These are phyloP conservation scores for Ophiostoma australiae DNA, from an alignment of 2,329 filamentous ascomycete species.

Conservation along the genomic window DNA sequence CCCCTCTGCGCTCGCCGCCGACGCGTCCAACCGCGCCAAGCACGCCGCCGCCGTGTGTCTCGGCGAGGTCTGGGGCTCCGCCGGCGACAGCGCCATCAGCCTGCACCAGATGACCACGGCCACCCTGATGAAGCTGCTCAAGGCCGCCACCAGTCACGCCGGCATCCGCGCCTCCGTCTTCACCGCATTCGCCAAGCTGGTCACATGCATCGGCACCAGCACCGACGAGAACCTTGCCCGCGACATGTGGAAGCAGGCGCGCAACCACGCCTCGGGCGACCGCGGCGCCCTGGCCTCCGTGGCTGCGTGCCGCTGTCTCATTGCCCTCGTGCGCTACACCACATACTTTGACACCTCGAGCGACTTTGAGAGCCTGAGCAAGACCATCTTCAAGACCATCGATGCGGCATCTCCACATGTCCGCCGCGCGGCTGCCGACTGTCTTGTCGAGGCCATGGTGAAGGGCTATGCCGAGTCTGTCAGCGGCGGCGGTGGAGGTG, in stretches of 20 bases:
- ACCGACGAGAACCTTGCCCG: slow-evolving; percentile 81
- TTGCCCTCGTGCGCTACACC: slow-evolving; percentile 65
- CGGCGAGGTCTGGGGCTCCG: slow-evolving; percentile 84
- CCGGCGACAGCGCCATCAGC: slow-evolving; percentile 86
- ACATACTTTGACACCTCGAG: slow-evolving; percentile 78
- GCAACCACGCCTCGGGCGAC: slow-evolving; percentile 70
- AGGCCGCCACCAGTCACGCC: slow-evolving; percentile 71
- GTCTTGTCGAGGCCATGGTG: slow-evolving; percentile 75
- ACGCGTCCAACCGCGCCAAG: slow-evolving; percentile 58
- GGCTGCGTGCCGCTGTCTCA: slow-evolving; percentile 72
- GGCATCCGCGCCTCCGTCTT: slow-evolving; percentile 78
- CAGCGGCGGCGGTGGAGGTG: slow-evolving; percentile 36
- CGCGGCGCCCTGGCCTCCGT: slow-evolving; percentile 78
- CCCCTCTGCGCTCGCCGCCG: slow-evolving; percentile 56
- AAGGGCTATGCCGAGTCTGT: slow-evolving; percentile 67
- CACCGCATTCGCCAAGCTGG: slow-evolving; percentile 67
- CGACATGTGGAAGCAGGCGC: slow-evolving; percentile 88
- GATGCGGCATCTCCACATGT: slow-evolving; percentile 72
- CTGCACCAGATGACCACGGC: slow-evolving; percentile 70
- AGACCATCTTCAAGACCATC: slow-evolving; percentile 76
- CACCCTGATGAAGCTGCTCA: slow-evolving; percentile 71
- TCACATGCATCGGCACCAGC: slow-evolving; percentile 67
- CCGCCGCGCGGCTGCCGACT: slow-evolving; percentile 79
- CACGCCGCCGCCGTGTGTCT: slow-evolving; percentile 85
- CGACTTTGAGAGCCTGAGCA: slow-evolving; percentile 86